Base-by-base conservation (phyloP, 805 yeast species). In the Metschnikowia proteae region DNA sequence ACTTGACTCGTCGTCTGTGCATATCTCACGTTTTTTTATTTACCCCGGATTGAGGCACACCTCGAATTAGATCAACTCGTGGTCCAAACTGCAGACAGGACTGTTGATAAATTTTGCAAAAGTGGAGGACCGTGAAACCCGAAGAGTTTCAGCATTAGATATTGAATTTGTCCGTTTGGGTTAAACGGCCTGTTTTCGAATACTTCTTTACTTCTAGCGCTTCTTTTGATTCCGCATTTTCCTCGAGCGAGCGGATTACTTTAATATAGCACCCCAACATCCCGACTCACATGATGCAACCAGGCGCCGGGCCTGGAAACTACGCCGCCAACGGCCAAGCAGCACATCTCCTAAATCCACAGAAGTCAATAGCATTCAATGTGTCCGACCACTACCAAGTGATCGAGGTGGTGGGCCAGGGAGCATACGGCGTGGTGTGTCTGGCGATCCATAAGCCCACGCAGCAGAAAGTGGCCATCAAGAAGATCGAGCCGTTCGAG, bases 341-440 rank as follows among this genome's bases (percentile, higher is more conserved):
- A 17, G 32, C 31, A 22, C 37, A 42, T 33, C 38, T 42, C n/a
- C 45, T 42, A 42, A 42, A 42, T 42, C n/a, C 11, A 5, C 50
- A 59, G 5, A 58, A 71, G 33, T 67, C 72, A 50, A 65, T 72
- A 13, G 63, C 81, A n/a, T 92, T 92, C 75, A 88, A 89, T 64
- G 92, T 92, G 27, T 83, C 91, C 28, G 87, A 86, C 52, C 90
- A 88, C 61, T 92, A 91, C 66, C 89, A 89, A 65, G 82, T 92
- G 41, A 74, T 84, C 45, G 89, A 88, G 56, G 80, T 92, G 11
- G 83, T 92, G 1, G 98, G 98, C 6, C 96, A 90, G 66, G 98
- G 98, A 17, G 97, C 98, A 0, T 92, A 92, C 63, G 98, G 98
- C 5, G 82, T 91, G 9, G 98, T 92, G 8, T 83, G 97, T 65